Percentiles rank a stretch among this genome's conserved stretches.
Conservation (phyloP, 306 rosid genomes). For the Arachis hypogaea region DNA sequence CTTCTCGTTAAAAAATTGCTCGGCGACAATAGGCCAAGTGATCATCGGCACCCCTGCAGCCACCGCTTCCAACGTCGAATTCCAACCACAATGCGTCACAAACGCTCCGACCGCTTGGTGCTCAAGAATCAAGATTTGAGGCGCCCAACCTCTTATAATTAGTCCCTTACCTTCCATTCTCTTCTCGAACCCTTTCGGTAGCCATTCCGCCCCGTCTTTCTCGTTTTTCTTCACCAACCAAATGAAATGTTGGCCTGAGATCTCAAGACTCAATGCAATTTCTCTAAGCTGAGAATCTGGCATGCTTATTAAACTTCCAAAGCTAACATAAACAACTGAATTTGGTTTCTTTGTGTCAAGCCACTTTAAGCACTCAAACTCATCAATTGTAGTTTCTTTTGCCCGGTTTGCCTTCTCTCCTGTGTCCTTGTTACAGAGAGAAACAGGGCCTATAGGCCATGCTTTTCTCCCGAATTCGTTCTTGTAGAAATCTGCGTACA, state of each 20-base stretch:
- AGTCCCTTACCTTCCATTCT: too few species aligned
- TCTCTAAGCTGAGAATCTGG: conserved; percentile 53
- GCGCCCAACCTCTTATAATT: conserved; percentile 28
- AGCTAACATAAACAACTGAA: neutral
- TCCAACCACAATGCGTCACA: conserved; percentile 61
- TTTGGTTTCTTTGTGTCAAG: conserved; percentile 14
- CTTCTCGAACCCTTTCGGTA: too few species aligned
- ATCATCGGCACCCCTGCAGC: conserved; percentile 49
- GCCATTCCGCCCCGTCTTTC: too few species aligned
- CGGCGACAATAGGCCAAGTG: conserved; percentile 45
- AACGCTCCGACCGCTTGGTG: conserved; percentile 48
- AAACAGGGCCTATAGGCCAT: conserved; percentile 74
- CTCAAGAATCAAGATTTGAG: conserved; percentile 46
- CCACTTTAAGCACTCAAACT: conserved; percentile 44
- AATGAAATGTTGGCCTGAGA: conserved; percentile 49
- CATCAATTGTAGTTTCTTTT: conserved; percentile 5
- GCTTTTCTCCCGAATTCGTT: conserved; percentile 45
- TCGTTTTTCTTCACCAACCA: too few species aligned
- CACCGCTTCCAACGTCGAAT: conserved; percentile 52
- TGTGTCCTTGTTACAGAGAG: conserved; percentile 4
- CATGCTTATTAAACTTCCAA: conserved; percentile 46
- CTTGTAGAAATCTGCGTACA: conserved; percentile 49
- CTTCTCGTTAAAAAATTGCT: conserved; percentile 60
- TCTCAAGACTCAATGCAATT: conserved; percentile 62
- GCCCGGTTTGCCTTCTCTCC: conserved; percentile 21